A percentile compares a stretch with the other conserved stretches of the same genome.
Evolutionary conservation across 495 filamentous ascomycete genomes (phyloP).

Genomic region (Amorphotheca resinae): DNA sequence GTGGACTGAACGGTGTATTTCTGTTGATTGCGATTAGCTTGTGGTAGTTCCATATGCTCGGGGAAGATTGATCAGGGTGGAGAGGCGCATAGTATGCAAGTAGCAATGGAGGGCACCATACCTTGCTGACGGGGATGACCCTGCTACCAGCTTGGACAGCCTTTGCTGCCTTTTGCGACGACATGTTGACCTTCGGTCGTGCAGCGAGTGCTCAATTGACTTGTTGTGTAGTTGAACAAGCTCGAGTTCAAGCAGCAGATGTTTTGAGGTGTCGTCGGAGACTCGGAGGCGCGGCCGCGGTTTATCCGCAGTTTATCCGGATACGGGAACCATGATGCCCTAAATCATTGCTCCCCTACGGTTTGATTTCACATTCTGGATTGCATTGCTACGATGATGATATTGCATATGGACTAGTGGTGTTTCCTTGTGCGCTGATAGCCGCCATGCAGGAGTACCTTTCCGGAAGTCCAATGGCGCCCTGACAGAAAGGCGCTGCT

Average conservation of each 20-base stretch:
- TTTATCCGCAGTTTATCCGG: too few species aligned
- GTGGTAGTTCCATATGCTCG: not conserved
- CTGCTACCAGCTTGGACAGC: constrained; percentile 33
- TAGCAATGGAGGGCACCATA: too few species aligned
- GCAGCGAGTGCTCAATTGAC: constrained; percentile 13
- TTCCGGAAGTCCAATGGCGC: not conserved
- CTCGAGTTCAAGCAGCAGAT: not conserved
- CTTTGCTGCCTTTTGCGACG: constrained; percentile 40
- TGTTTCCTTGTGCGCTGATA: not conserved
- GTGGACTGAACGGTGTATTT: constrained; percentile 95
- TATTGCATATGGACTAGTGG: too few species aligned
- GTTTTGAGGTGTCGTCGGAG: not conserved
- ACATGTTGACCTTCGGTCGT: constrained; percentile 29
- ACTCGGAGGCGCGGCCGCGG: too few species aligned
- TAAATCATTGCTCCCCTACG: too few species aligned
- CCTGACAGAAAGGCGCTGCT: too few species aligned
- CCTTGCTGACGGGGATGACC: constrained; percentile 35
- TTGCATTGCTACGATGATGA: not conserved
- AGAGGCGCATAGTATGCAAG: too few species aligned
- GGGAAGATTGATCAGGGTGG: not conserved
- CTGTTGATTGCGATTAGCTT: constrained; percentile 31
- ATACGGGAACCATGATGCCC: too few species aligned
- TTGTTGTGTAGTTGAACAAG: constrained; percentile 10
- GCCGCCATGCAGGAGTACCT: not conserved
- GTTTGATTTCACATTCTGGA: not conserved